phyloP scores from a whole-genome alignment of 2,329 filamentous ascomycete species.

The Diaporthe longicolla region DNA sequence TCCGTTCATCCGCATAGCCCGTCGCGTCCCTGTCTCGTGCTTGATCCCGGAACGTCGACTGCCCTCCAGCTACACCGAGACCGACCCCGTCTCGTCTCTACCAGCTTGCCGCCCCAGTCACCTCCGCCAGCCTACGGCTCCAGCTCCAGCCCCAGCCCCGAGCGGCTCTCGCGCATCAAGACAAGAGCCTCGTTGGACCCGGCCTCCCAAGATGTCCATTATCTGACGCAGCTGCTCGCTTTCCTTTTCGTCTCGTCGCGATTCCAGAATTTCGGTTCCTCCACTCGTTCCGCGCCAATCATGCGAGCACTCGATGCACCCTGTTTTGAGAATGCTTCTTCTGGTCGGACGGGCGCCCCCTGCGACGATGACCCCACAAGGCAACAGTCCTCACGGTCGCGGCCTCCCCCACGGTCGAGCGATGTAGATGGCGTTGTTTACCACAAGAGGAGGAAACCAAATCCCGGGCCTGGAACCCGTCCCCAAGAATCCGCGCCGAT shows the following conservation, averaged over 20 bases:
- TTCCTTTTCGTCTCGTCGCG: conserved; percentile 31
- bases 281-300: conserved; percentile 32
- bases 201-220: conserved; percentile 42
- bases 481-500: neutral
- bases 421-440: conserved; percentile 18
- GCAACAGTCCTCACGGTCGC: conserved; percentile 11
- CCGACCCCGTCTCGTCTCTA: neutral
- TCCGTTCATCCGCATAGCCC: conserved; percentile 8
- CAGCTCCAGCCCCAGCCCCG: conserved; percentile 3
- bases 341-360: conserved; percentile 23
- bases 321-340: conserved; percentile 35
- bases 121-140: neutral
- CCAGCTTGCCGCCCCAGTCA: conserved; percentile 2
- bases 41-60: neutral
- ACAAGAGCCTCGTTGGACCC: conserved; percentile 35
- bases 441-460: conserved; percentile 16
- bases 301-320: conserved; percentile 41
- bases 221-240: conserved; percentile 38
- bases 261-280: conserved; percentile 33
- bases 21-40: conserved; percentile 14
- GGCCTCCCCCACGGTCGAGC: conserved; percentile 10
- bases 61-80: conserved; percentile 7
- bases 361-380: conserved; percentile 37
- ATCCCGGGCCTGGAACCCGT: neutral
- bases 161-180: neutral